Evolutionary conservation across 1,284 basidiomycete species (phyloP).

Genomic region (Polyporus tsugae): DNA sequence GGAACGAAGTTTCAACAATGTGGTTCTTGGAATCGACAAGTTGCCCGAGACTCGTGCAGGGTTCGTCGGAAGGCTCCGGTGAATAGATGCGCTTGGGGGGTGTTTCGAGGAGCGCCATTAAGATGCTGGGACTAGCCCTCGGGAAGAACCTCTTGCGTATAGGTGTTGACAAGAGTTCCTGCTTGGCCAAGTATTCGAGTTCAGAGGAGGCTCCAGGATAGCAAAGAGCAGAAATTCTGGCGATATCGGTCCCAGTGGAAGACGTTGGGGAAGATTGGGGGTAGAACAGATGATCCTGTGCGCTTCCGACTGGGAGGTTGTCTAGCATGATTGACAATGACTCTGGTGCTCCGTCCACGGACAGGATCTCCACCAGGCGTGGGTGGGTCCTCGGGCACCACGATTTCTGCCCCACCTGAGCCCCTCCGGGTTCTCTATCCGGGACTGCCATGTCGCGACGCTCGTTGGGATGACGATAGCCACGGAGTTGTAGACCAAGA

Average conservation of each 20-base stretch:
- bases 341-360: not conserved
- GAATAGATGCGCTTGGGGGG: conserved; percentile 29
- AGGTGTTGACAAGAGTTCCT: not conserved
- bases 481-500: too few species aligned
- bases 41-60: not conserved
- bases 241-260: not conserved
- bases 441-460: too few species aligned
- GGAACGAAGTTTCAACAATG: conserved; percentile 11
- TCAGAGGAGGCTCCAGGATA: not conserved
- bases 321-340: not conserved
- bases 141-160: conserved; percentile 42
- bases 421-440: too few species aligned
- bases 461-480: too few species aligned
- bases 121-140: conserved; percentile 39
- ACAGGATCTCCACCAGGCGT: too few species aligned
- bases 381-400: not conserved
- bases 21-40: conserved; percentile 6
- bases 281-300: not conserved
- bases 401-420: not conserved
- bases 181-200: not conserved
- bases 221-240: not conserved
- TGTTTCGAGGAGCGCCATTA: conserved; percentile 38
- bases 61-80: not conserved
- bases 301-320: not conserved
- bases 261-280: not conserved